Evolutionary conservation across 441 rosid species (phyloP).

Genomic region (Adansonia grandidieri): DNA sequence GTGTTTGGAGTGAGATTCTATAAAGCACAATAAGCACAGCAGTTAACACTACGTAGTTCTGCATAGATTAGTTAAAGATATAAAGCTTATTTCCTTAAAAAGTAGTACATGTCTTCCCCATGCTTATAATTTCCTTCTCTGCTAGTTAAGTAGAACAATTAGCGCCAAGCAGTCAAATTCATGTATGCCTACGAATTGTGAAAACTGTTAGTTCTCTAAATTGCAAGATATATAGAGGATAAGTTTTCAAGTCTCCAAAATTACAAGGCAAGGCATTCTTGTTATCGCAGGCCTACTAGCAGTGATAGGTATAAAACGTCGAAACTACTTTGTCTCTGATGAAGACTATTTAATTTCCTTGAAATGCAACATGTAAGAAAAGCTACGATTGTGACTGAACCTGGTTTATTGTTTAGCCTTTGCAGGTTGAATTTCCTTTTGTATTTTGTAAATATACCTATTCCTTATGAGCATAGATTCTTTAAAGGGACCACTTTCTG

Average conservation of each 20-base stretch:
- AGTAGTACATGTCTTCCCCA: neutral
- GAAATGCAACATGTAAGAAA: neutral
- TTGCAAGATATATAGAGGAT: neutral
- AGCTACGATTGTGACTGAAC: no score
- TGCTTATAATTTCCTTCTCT: neutral
- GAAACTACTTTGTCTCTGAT: neutral
- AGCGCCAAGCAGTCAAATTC: neutral
- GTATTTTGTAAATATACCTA: neutral
- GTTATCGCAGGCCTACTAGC: neutral
- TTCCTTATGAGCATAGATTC: neutral
- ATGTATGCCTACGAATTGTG: neutral
- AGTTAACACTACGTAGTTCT: neutral
- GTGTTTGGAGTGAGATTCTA: neutral
- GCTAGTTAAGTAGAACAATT: neutral
- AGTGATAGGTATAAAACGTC: neutral
- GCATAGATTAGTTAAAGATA: neutral
- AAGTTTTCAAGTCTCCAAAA: neutral
- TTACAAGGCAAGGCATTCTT: neutral
- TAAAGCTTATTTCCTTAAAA: neutral
- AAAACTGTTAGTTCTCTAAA: neutral
- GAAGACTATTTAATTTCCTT: neutral
- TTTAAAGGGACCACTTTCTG: conserved; percentile 24
- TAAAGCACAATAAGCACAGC: neutral
- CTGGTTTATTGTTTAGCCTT: no score
- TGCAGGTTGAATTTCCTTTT: neutral